Evolutionary conservation across 202 grass and related monocot species (phyloP).

Genomic region (Bolboschoenoplectus hybrid): DNA sequence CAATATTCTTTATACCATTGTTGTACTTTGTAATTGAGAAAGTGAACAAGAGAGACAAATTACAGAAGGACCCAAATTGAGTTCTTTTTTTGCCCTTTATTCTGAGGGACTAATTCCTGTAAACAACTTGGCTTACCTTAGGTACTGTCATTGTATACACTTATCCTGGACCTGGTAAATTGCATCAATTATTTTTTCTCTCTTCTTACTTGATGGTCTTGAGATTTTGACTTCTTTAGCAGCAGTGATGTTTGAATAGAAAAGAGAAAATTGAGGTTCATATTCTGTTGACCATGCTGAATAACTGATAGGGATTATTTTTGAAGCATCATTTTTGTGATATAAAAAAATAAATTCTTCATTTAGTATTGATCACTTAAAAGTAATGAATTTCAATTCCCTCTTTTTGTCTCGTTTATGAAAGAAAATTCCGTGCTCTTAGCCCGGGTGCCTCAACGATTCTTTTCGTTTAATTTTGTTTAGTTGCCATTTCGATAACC

Average conservation of each 20-base stretch:
- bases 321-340: background rate
- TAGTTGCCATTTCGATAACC: background rate
- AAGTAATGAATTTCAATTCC: background rate
- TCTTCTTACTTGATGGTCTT: background rate
- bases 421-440: background rate
- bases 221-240: slow-evolving; percentile 30
- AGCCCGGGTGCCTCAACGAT: background rate
- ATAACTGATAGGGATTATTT: background rate
- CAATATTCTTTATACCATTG: slow-evolving; percentile 16
- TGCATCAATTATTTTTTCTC: background rate
- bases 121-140: background rate
- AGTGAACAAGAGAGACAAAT: slow-evolving; percentile 10
- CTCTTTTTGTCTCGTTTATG: background rate
- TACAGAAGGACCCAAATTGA: slow-evolving; percentile 26
- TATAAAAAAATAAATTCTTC: background rate
- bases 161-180: slow-evolving; percentile 7
- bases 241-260: background rate
- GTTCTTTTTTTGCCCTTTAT: slow-evolving; percentile 9
- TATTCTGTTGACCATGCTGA: slow-evolving; percentile 13
- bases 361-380: background rate
- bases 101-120: slow-evolving; percentile 23
- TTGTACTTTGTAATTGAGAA: slow-evolving; percentile 12
- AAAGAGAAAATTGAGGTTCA: background rate
- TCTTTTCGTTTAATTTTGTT: background rate
- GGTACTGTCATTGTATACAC: slow-evolving; percentile 24